Evolutionary conservation across 257 asterid species (phyloP), one percentile per base, ranked within the genome.

Genomic region (Jacaranda mimosifolia): DNA sequence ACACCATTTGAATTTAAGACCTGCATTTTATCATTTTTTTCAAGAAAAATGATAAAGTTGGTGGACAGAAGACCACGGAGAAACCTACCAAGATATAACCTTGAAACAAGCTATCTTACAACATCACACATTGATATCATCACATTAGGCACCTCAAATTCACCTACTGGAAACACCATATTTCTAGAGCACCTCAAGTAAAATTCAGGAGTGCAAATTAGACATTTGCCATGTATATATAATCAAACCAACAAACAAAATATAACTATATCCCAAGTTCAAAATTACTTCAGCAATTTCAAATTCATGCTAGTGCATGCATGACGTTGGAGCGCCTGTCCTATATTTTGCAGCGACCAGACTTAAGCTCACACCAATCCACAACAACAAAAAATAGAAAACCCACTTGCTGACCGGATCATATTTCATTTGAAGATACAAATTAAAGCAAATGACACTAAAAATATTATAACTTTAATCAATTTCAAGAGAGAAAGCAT

Each of bases 1-100:
- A 96, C 87, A 32, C 98, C 86, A 74, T 96, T 91, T 7, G 97
- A 87, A 85, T 91, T 89, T 68, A 91, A 79, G 14, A 93, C 99
- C 99, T 95, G 90, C 86, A 69, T 56, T 42, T 15, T 57, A 81
- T 38, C 52, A 26, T 65, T 43, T 52, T 62, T n/a, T 42, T 53
- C 1, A 26, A n/a, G 18, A 12, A 12, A 38, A 48, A 13, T 9
- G 12, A 57, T 62, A 48, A 15, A 35, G 15, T 9, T 62, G 15
- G 38, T 69, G 1, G 32, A 26, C 32, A 1, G 32, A 26, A 2
- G 32, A 26, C 32, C 32, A 26, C 32, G 2, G 32, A 26, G 32
- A 26, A 26, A 0, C 2, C 32, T 35, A 32, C 63, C 40, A 57
- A 36, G 3, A 58, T 9, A 15, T 19, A 74, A 21, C 75, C 74